A percentile compares a stretch with the other conserved stretches of the same genome.
These are phyloP conservation scores for Acanthamoeba lenticulata DNA, from an alignment of 208 protist species.

Conservation along the genomic window DNA sequence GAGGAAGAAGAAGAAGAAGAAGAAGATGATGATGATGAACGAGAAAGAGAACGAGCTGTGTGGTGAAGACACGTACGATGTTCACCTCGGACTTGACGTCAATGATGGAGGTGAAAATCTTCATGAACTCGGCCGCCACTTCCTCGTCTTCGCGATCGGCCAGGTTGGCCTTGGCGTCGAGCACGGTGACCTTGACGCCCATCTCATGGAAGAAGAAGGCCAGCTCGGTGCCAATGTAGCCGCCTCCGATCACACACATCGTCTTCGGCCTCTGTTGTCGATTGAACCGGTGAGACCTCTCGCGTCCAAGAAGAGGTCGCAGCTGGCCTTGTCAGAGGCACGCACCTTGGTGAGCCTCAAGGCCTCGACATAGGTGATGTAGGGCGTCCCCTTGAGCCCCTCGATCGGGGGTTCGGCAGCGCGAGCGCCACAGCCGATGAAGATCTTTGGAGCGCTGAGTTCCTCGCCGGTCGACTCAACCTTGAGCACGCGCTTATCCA, in stretches of 20 bases:
- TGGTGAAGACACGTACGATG: neutral
- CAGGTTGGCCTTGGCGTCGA: constrained; percentile 30
- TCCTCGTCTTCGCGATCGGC: constrained; percentile 67
- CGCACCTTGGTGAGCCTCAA: constrained; percentile 48
- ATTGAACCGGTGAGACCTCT: neutral
- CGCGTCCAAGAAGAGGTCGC: neutral
- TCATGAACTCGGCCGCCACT: constrained; percentile 52
- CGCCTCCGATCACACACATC: constrained; percentile 66
- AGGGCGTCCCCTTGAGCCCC: constrained; percentile 68
- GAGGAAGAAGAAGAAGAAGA: too few species aligned
- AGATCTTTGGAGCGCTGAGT: constrained; percentile 68
- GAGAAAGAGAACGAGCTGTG: neutral
- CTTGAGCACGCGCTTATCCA: constrained; percentile 56
- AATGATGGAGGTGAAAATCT: constrained; percentile 35
- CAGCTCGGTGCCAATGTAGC: constrained; percentile 73
- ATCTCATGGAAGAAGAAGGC: constrained; percentile 62
- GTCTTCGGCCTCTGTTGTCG: constrained; percentile 7
- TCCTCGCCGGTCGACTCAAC: neutral
- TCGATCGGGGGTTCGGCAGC: constrained; percentile 22
- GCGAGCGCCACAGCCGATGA: constrained; percentile 63
- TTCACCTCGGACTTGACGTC: neutral
- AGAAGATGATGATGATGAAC: too few species aligned
- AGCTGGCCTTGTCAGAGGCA: neutral
- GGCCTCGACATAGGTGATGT: constrained; percentile 73
- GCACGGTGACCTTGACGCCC: constrained; percentile 48